Evolutionary conservation across 2,329 filamentous ascomycete genomes (phyloP).

Genomic region (Microsporum canis): DNA sequence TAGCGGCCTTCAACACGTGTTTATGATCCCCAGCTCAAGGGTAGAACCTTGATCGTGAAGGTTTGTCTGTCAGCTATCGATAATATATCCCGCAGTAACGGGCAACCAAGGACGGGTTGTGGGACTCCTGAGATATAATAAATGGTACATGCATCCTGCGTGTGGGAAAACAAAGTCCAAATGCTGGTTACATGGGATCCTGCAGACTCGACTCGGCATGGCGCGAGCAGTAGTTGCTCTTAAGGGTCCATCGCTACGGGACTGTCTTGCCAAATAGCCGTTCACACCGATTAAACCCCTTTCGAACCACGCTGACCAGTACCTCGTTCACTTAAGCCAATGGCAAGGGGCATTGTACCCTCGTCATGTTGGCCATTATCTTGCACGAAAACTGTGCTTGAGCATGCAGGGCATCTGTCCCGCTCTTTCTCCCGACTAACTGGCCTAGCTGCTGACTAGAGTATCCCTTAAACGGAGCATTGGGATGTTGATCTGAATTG

Average conservation of each 20-base stretch:
- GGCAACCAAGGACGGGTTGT: background rate
- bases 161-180: background rate
- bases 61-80: conserved; percentile 1
- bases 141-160: background rate
- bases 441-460: background rate
- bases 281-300: background rate
- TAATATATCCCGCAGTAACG: conserved; percentile 2
- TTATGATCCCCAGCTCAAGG: conserved; percentile 5
- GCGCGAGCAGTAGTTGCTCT: background rate
- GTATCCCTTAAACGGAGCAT: background rate
- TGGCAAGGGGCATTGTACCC: background rate
- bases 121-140: background rate
- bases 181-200: background rate
- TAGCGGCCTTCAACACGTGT: background rate
- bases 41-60: conserved; percentile 4
- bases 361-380: background rate
- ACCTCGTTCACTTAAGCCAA: background rate
- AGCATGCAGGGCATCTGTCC: background rate
- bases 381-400: background rate
- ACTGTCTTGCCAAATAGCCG: background rate
- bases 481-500: background rate
- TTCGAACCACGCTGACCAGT: background rate
- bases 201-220: background rate
- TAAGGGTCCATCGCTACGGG: background rate
- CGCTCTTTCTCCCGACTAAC: background rate